These are phyloP conservation scores for Rutstroemia sp. DNA, from an alignment of 2,329 filamentous ascomycete species.

Conservation along the genomic window DNA sequence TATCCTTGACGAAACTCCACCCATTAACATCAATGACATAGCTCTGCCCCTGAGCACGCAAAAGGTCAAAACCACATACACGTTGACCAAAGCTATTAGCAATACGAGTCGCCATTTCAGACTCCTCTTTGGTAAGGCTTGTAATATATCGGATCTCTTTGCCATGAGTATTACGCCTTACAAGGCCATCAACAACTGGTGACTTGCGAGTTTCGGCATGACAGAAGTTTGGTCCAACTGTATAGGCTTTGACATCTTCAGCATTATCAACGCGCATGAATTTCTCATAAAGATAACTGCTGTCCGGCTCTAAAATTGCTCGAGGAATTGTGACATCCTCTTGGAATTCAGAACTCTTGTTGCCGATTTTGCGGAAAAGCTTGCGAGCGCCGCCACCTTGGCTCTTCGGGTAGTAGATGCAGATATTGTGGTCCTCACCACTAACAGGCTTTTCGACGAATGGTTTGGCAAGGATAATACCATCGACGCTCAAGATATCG, in stretches of 20 bases:
- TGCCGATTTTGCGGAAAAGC: constrained; percentile 94
- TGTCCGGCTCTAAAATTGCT: constrained; percentile 69
- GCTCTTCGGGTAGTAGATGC: constrained; percentile 90
- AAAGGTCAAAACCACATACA: constrained; percentile 91
- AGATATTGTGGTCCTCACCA: constrained; percentile 97
- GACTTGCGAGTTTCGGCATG: constrained; percentile 97
- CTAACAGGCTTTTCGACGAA: constrained; percentile 99
- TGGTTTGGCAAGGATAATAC: constrained; percentile 72
- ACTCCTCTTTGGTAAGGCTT: constrained; percentile 70
- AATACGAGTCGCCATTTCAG: constrained; percentile 81
- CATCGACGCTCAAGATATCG: constrained; percentile 83
- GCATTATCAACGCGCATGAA: constrained; percentile 96
- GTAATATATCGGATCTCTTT: constrained; percentile 97
- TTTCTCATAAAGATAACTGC: constrained; percentile 94
- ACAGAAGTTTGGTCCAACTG: constrained; percentile 85
- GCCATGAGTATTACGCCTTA: constrained; percentile 91
- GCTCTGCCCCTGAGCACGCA: constrained; percentile 81
- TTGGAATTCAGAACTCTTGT: constrained; percentile 96
- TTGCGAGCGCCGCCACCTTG: constrained; percentile 83
- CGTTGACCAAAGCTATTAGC: constrained; percentile 87
- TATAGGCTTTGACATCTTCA: constrained; percentile 98
- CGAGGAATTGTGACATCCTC: constrained; percentile 68
- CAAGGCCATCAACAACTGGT: constrained; percentile 91
- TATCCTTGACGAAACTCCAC: constrained; percentile 99
- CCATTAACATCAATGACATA: constrained; percentile 99